phyloP scores from a whole-genome alignment of 768 basidiomycete species.

The Asterophora parasitica region DNA sequence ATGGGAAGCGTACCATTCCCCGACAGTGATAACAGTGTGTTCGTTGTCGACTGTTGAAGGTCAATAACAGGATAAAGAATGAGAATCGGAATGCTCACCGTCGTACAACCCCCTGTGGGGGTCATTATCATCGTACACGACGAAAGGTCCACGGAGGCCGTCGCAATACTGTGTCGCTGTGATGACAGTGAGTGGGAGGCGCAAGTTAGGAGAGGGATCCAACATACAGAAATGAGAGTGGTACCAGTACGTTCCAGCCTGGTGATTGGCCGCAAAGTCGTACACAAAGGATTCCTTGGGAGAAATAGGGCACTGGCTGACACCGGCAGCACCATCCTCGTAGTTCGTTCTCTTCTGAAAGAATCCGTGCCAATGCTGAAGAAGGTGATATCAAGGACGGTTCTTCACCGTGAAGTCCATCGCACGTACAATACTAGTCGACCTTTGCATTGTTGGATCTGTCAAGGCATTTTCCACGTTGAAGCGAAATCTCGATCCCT shows the following conservation, averaged over 20 bases:
- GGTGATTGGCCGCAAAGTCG: conserved; percentile 25
- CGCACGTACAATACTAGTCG: conserved; percentile 34
- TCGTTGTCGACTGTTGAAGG: conserved; percentile 2
- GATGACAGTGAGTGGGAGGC: not conserved
- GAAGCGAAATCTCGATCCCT: conserved; percentile 37
- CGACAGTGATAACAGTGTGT: conserved; percentile 35
- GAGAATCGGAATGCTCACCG: not conserved
- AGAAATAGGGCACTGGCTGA: conserved; percentile 34
- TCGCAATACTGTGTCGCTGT: conserved; percentile 19
- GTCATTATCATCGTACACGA: conserved; percentile 6
- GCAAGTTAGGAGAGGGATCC: not conserved
- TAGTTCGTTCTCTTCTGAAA: conserved; percentile 27
- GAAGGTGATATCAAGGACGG: not conserved
- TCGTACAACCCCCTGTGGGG: not conserved
- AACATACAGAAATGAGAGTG: conserved; percentile 15
- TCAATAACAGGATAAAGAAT: not conserved
- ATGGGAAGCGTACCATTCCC: conserved; percentile 33
- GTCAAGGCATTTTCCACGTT: conserved; percentile 36
- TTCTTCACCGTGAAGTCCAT: not conserved
- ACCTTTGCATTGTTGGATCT: conserved; percentile 33
- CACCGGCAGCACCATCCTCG: conserved; percentile 26
- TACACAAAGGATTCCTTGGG: conserved; percentile 30
- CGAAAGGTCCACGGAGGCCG: conserved; percentile 16
- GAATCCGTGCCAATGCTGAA: conserved; percentile 32
- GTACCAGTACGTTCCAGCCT: conserved; percentile 25